A percentile compares a stretch with the other conserved stretches of the same genome.
Evolutionary conservation across 257 asterid genomes (phyloP).

Genomic region (Handroanthus guayacan): DNA sequence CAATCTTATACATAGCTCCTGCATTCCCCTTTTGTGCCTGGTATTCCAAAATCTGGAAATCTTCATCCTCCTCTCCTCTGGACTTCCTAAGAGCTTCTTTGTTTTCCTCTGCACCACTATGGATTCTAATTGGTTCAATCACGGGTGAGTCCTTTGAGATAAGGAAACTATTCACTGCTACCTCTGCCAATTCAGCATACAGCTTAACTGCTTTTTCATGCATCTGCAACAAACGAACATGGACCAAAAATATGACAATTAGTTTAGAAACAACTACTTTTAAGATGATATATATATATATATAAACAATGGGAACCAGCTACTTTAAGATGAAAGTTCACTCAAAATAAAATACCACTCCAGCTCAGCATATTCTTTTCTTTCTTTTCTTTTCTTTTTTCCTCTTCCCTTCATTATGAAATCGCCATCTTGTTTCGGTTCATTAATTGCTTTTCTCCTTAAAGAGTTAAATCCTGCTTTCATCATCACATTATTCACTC

Average conservation of each 20-base stretch:
- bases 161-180: conserved; percentile 89
- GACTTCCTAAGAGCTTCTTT: conserved; percentile 94
- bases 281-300: neutral
- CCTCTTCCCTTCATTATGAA: conserved; percentile 6
- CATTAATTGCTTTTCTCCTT: neutral
- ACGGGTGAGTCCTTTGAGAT: conserved; percentile 95
- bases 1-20: conserved; percentile 94
- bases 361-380: neutral
- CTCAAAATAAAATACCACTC: conserved; percentile 4
- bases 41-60: conserved; percentile 94
- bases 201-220: conserved; percentile 87
- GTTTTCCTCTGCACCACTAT: conserved; percentile 96
- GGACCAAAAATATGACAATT: conserved; percentile 24
- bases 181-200: conserved; percentile 96
- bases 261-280: neutral
- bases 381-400: neutral
- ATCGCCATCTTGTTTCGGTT: neutral
- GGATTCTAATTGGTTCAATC: conserved; percentile 94
- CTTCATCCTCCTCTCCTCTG: conserved; percentile 98
- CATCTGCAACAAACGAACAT: conserved; percentile 68
- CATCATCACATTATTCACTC: neutral
- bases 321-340: neutral
- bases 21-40: conserved; percentile 97
- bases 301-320: neutral
- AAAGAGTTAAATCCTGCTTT: neutral